A percentile compares a stretch with the other conserved stretches of the same genome.
phyloP scores from a whole-genome alignment of 495 filamentous ascomycete species.

The Aspergillus hancockii region DNA sequence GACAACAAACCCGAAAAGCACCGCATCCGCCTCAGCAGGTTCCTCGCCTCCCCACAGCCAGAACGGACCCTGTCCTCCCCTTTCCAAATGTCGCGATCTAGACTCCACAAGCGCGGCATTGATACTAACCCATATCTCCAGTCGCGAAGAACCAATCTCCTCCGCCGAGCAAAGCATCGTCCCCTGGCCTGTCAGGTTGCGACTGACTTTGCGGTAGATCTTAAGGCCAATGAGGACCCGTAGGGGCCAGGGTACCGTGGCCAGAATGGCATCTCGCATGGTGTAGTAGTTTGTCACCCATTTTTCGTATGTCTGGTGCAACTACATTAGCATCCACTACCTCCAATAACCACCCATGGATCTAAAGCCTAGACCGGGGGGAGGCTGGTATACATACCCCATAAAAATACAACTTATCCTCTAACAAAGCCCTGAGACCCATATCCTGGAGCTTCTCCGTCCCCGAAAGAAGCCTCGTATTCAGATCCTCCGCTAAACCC shows the following conservation, averaged over 20 bases:
- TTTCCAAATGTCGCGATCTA: constrained; percentile 11
- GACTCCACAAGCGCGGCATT: constrained; percentile 37
- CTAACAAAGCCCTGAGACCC: constrained; percentile 53
- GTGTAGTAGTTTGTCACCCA: constrained; percentile 64
- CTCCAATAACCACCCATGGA: too few species aligned
- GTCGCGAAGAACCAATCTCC: constrained; percentile 46
- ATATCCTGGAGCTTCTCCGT: constrained; percentile 48
- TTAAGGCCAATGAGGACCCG: constrained; percentile 55
- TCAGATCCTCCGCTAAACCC: constrained; percentile 48
- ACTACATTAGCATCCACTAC: not conserved
- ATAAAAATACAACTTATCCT: constrained; percentile 62
- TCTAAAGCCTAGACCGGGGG: not conserved
- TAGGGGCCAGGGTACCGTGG: constrained; percentile 48
- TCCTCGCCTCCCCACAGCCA: constrained; percentile 56
- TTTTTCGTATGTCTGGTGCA: constrained; percentile 28
- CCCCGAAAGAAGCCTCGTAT: constrained; percentile 33
- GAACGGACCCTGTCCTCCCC: constrained; percentile 39
- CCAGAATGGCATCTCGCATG: constrained; percentile 56
- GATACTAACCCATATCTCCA: constrained; percentile 55
- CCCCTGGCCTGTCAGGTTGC: constrained; percentile 56
- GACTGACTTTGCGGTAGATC: constrained; percentile 41
- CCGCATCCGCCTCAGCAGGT: constrained; percentile 59
- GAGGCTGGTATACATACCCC: constrained; percentile 35
- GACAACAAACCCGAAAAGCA: constrained; percentile 58
- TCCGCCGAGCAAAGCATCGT: constrained; percentile 48